Conservation (phyloP, 1,284 basidiomycete genomes). For the Abortiporus biennis region DNA sequence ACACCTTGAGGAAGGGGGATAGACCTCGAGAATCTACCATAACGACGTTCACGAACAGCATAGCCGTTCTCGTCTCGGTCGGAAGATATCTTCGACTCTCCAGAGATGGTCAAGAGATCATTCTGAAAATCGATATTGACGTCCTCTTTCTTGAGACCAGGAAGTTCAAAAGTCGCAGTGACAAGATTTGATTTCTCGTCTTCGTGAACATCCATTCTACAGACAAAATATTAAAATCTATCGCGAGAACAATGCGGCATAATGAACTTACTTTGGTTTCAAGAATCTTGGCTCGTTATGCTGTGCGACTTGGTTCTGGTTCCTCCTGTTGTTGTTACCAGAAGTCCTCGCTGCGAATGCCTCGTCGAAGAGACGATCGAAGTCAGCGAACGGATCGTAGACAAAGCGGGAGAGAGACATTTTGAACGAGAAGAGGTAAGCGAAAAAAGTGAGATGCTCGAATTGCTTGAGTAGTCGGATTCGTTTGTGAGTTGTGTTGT, state of each 20-base stretch:
- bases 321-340: conserved; percentile 3
- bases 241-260: background rate
- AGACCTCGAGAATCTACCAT: conserved; percentile 40
- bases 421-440: too few species aligned
- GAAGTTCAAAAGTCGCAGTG: conserved; percentile 42
- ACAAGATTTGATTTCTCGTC: conserved; percentile 32
- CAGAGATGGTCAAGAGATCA: conserved; percentile 38
- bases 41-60: conserved; percentile 42
- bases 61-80: conserved; percentile 38
- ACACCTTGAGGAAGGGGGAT: conserved; percentile 40
- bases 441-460: too few species aligned
- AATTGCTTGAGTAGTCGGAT: too few species aligned
- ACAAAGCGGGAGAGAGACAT: conserved; percentile 25
- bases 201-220: conserved; percentile 44
- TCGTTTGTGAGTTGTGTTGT: too few species aligned
- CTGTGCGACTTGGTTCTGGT: conserved; percentile 7
- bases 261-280: conserved; percentile 11
- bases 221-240: background rate
- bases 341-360: conserved; percentile 22
- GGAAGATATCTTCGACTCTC: conserved; percentile 29
- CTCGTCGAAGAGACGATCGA: conserved; percentile 46
- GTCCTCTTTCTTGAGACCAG: too few species aligned
- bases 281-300: background rate
- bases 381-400: conserved; percentile 46
- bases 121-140: conserved; percentile 37